A percentile compares a stretch with the other conserved stretches of the same genome.
Conservation (phyloP, 768 basidiomycete genomes). For the Podaxis sp. region DNA sequence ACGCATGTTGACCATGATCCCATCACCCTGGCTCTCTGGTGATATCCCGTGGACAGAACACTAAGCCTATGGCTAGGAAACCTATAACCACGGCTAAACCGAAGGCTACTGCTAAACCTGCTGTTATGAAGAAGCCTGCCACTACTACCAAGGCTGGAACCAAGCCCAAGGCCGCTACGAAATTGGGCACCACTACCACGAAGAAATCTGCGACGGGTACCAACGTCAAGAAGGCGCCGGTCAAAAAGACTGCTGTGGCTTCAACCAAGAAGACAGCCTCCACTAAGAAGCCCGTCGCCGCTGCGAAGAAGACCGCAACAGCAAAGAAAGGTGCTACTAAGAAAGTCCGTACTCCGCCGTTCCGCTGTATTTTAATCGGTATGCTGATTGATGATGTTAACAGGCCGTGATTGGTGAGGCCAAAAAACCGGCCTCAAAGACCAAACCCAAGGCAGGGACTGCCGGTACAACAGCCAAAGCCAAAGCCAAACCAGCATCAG, state of each 20-base stretch:
- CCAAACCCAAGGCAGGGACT: slow-evolving; percentile 25
- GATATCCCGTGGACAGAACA: slow-evolving; percentile 31
- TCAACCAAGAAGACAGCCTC: slow-evolving; percentile 16
- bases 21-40: slow-evolving; percentile 12
- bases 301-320: slow-evolving; percentile 21
- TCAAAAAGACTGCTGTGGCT: slow-evolving; percentile 13
- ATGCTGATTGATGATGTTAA: not conserved
- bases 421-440: slow-evolving; percentile 35
- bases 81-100: slow-evolving; percentile 16
- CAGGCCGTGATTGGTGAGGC: slow-evolving; percentile 38
- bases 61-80: slow-evolving; percentile 45
- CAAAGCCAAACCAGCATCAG: slow-evolving; percentile 24
- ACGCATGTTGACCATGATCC: slow-evolving; percentile 14
- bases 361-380: not conserved
- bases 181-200: slow-evolving; percentile 16
- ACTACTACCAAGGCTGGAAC: slow-evolving; percentile 18
- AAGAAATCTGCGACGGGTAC: slow-evolving; percentile 27
- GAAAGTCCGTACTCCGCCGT: slow-evolving; percentile 42
- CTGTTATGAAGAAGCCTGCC: slow-evolving; percentile 19
- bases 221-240: slow-evolving; percentile 19
- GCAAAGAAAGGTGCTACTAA: slow-evolving; percentile 42
- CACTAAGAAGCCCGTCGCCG: slow-evolving; percentile 22
- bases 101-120: slow-evolving; percentile 19
- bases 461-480: slow-evolving; percentile 30
- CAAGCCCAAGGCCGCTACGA: slow-evolving; percentile 15